Percentiles rank a stretch among this genome's conserved stretches.
These are phyloP conservation scores for Fragilariopsis cylindrus DNA, from an alignment of 108 stramenopile genomes.

Conservation along the genomic window DNA sequence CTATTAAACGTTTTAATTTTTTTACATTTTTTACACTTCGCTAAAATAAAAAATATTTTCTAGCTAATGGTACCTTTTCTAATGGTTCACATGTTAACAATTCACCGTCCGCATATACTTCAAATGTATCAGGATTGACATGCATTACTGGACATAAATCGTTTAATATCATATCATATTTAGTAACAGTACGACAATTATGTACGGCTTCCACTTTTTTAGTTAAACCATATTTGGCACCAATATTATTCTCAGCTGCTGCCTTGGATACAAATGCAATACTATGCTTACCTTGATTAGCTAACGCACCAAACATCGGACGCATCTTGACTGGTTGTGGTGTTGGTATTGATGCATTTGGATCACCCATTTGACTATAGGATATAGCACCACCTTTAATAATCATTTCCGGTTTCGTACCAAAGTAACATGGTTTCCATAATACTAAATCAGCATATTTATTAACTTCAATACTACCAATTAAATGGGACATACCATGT, in stretches of 20 bases:
- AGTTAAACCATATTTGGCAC: slow-evolving; percentile 60
- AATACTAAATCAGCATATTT: slow-evolving; percentile 95
- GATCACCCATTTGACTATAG: slow-evolving; percentile 98
- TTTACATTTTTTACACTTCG: background rate
- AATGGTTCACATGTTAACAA: slow-evolving; percentile 89
- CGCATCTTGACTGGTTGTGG: slow-evolving; percentile 97
- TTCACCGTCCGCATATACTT: slow-evolving; percentile 93
- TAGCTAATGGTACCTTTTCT: slow-evolving; percentile 85
- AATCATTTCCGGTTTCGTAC: slow-evolving; percentile 97
- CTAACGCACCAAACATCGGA: slow-evolving; percentile 92
- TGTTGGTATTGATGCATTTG: slow-evolving; percentile 96
- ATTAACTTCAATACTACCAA: slow-evolving; percentile 93
- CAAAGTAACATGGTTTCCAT: slow-evolving; percentile 95
- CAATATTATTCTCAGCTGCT: slow-evolving; percentile 51
- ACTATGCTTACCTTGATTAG: slow-evolving; percentile 51
- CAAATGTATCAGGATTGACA: slow-evolving; percentile 96
- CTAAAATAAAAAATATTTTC: slow-evolving; percentile 93
- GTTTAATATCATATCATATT: slow-evolving; percentile 95
- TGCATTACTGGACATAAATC: slow-evolving; percentile 84
- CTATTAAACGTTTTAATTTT: too few relatives aligned
- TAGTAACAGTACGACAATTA: slow-evolving; percentile 79
- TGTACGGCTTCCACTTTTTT: slow-evolving; percentile 82
- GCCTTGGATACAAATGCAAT: slow-evolving; percentile 86
- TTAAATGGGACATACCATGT: slow-evolving; percentile 92
- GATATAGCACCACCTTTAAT: slow-evolving; percentile 95